Percentiles rank a stretch among this genome's conserved stretches.
Conservation (phyloP, 2,329 filamentous ascomycete species). For the Phaeosphaeriaceae sp. region DNA sequence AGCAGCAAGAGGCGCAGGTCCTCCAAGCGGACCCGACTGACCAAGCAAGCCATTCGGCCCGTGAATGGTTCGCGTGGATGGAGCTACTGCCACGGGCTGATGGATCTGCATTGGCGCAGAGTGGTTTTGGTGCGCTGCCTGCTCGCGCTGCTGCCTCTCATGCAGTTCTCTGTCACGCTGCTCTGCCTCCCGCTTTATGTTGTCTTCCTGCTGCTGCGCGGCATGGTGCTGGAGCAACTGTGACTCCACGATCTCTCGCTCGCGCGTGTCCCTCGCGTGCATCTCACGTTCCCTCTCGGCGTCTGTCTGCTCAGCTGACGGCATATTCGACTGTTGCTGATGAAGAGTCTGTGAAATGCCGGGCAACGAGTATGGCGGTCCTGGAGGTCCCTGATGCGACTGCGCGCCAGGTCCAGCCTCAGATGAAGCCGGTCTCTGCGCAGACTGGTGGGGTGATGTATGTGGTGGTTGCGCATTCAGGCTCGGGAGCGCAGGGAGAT, state of each 20-base stretch:
- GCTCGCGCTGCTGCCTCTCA: conserved; percentile 66
- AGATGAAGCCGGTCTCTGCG: conserved; percentile 45
- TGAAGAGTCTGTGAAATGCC: conserved; percentile 54
- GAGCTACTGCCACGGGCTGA: conserved; percentile 83
- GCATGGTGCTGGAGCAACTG: conserved; percentile 45
- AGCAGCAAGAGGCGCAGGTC: conserved; percentile 55
- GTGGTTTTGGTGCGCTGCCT: conserved; percentile 82
- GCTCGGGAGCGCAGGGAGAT: conserved; percentile 53
- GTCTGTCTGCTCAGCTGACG: conserved; percentile 42
- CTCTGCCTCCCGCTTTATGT: conserved; percentile 51
- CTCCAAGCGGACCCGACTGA: conserved; percentile 61
- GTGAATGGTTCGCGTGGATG: conserved; percentile 79
- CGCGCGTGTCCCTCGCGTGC: conserved; percentile 50
- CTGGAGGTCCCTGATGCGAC: conserved; percentile 42
- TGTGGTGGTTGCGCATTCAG: conserved; percentile 55
- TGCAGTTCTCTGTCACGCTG: conserved; percentile 66
- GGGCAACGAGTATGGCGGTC: conserved; percentile 53
- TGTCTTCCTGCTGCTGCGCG: conserved; percentile 64
- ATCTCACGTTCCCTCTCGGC: conserved; percentile 56
- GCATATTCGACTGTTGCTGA: conserved; percentile 47
- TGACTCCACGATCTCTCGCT: conserved; percentile 63
- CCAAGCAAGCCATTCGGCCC: conserved; percentile 85
- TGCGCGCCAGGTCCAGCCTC: conserved; percentile 46
- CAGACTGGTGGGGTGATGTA: conserved; percentile 45
- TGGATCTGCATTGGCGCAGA: conserved; percentile 89